Conservation (phyloP, 495 filamentous ascomycete species). For the Melanomma pulvis-pyrius region DNA sequence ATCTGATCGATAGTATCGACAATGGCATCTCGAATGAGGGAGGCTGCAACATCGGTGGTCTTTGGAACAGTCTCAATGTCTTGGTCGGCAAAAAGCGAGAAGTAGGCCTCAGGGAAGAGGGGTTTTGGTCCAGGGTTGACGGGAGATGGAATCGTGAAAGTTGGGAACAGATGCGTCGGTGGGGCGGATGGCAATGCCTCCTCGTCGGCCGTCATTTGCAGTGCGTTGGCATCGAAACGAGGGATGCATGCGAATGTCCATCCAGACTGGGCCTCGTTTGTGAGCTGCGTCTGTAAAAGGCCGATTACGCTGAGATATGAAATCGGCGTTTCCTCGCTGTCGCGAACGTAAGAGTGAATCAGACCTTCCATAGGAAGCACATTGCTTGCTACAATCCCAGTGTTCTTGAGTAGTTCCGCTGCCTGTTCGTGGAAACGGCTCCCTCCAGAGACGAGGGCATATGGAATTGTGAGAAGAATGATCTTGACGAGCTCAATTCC, state of each 20-base stretch:
- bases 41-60: constrained; percentile 72
- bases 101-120: constrained; percentile 88
- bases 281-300: constrained; percentile 82
- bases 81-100: constrained; percentile 88
- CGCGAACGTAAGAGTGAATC: constrained; percentile 73
- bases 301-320: constrained; percentile 72
- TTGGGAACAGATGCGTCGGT: constrained; percentile 73
- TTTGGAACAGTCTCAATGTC: constrained; percentile 91
- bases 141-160: constrained; percentile 71
- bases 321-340: constrained; percentile 55
- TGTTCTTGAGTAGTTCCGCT: constrained; percentile 79
- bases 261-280: constrained; percentile 64
- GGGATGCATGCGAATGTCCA: constrained; percentile 84
- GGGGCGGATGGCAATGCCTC: constrained; percentile 17
- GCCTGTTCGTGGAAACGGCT: constrained; percentile 70
- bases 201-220: constrained; percentile 37
- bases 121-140: constrained; percentile 72
- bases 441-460: constrained; percentile 75
- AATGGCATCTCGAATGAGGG: constrained; percentile 78
- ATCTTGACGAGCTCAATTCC: constrained; percentile 93
- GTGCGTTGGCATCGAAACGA: constrained; percentile 69
- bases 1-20: constrained; percentile 94
- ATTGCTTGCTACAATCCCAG: constrained; percentile 84
- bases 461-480: constrained; percentile 89
- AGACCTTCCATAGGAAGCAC: constrained; percentile 79